phyloP scores from a whole-genome alignment of 2,329 filamentous ascomycete species.

The Fusarium pseudocircinatum region DNA sequence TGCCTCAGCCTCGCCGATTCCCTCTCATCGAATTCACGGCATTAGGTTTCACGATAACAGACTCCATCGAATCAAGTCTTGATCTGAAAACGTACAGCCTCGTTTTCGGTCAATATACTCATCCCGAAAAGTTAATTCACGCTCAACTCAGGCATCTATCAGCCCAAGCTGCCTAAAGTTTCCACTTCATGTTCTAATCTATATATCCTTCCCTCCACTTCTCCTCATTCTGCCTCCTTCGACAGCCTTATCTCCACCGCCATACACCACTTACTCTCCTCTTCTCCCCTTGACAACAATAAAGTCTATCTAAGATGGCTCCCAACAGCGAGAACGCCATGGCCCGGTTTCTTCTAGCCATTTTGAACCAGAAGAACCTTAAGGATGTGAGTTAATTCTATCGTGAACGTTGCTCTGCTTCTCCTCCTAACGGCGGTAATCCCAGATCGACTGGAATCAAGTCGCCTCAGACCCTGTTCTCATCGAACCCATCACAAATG shows the following conservation, averaged over 20 bases:
- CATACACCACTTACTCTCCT: background rate
- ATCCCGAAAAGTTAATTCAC: constrained; percentile 1
- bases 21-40: constrained; percentile 12
- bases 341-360: constrained; percentile 68
- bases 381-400: constrained; percentile 61
- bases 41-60: constrained; percentile 9
- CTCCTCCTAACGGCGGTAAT: constrained; percentile 23
- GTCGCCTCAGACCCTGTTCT: constrained; percentile 66
- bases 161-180: constrained; percentile 33
- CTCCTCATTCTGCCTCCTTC: constrained; percentile 27
- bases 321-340: constrained; percentile 66
- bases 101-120: constrained; percentile 4
- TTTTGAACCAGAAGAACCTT: constrained; percentile 67
- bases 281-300: background rate
- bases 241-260: constrained; percentile 22
- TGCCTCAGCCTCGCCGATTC: constrained; percentile 11
- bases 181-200: constrained; percentile 26
- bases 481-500: constrained; percentile 64
- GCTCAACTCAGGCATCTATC: constrained; percentile 31
- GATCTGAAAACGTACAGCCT: constrained; percentile 7
- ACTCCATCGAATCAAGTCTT: constrained; percentile 12
- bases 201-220: constrained; percentile 23
- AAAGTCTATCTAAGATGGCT: constrained; percentile 54
- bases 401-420: background rate
- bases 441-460: constrained; percentile 67